These are phyloP conservation scores for Leishmania tropica DNA, from an alignment of 208 protist genomes.

Conservation along the genomic window DNA sequence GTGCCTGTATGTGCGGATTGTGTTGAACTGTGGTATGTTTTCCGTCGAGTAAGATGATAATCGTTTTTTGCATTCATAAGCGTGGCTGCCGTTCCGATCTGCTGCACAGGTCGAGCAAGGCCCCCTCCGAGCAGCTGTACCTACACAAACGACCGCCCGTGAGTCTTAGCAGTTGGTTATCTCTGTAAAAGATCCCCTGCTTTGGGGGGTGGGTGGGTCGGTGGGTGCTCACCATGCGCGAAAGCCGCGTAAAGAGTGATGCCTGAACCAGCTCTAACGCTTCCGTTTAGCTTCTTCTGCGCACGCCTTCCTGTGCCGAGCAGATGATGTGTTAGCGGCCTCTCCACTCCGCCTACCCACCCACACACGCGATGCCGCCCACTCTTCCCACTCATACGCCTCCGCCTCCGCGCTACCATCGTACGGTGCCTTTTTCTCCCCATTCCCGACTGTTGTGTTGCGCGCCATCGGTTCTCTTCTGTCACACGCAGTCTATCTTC, in stretches of 20 bases:
- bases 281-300: neutral
- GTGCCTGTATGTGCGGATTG: neutral
- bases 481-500: too few relatives aligned
- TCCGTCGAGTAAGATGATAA: neutral
- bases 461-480: neutral
- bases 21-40: neutral
- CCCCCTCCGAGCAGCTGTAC: neutral
- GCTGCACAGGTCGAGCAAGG: neutral
- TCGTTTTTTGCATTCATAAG: neutral
- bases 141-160: neutral
- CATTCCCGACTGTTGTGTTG: neutral
- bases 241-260: neutral
- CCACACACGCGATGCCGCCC: neutral
- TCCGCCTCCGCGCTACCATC: neutral
- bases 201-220: too few relatives aligned
- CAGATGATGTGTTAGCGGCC: neutral
- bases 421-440: neutral
- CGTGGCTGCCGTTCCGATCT: neutral
- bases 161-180: neutral
- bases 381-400: neutral
- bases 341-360: neutral
- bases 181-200: neutral
- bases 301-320: neutral
- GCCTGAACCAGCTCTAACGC: neutral
- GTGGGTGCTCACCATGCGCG: neutral